Evolutionary conservation across 805 yeast species (phyloP), one percentile per base, ranked within the genome.

Genomic region (Debaryomyces maramus): DNA sequence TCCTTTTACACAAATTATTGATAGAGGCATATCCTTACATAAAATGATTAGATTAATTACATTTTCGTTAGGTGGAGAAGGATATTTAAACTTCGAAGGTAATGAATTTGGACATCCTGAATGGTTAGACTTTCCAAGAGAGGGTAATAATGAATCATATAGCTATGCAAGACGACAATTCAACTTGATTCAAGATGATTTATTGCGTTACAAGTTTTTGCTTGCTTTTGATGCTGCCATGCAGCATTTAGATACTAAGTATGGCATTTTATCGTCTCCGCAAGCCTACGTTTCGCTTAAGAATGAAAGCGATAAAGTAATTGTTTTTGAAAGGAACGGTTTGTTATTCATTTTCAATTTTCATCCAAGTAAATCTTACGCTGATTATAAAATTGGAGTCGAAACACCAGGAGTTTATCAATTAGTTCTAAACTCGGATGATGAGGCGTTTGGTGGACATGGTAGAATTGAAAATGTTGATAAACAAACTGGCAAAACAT

Each of bases 81-180:
- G 96, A 0, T 91, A 91, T 58, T 76, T 91, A 58, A 91, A 90
- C 60, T 91, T 91, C 60, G 97, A 91, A 71, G 98, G 99, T 42
- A 91, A 91, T 56, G 99, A 91, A 65, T 91, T 93, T 67, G 99
- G 99, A 13, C 99, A 91, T 56, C 99, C 98, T 3, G 99, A 91
- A 61, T 91, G 99, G 99, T 77, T 93, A 38, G 99, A 91, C 63
- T 93, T 91, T 74, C 98, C 99, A 10, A 81, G 97, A 55, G 83
- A 49, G 20, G 97, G 96, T 24, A 93, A 91, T 63, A 75, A 75
- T 19, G 89, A 88, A 60, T 83, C 93, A 14, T 91, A 86, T 65
- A 93, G 87, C 65, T 91, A 93, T 56, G 97, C 97, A 2, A 79
- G 98, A 58, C 80, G 99, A 55, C 99, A 91, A 64, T 93, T 90